phyloP scores from a whole-genome alignment of 495 filamentous ascomycete species.

The Hypoxylon fragiforme region DNA sequence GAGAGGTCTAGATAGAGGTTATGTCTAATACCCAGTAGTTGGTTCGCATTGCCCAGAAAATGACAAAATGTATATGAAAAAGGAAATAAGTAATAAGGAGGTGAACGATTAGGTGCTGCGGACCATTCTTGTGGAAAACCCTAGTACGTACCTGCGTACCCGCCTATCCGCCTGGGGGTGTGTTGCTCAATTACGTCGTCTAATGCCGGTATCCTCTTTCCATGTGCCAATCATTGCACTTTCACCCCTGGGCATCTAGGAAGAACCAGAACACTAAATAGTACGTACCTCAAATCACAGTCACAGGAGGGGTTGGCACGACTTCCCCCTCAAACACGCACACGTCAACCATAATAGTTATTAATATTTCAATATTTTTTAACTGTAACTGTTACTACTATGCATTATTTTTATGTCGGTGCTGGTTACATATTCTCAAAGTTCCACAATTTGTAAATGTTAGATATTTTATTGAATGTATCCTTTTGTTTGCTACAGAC shows the following conservation, averaged over 20 bases:
- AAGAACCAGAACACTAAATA: conserved; percentile 4
- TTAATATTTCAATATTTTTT: too few species aligned
- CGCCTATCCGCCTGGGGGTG: conserved; percentile 18
- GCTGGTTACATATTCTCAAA: too few species aligned
- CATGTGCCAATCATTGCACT: conserved; percentile 25
- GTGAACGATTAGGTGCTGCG: neutral
- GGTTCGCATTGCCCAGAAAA: too few species aligned
- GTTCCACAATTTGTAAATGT: too few species aligned
- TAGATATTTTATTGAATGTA: too few species aligned
- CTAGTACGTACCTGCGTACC: conserved; percentile 7
- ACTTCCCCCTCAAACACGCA: conserved; percentile 13
- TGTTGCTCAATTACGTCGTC: conserved; percentile 24
- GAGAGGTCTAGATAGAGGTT: too few species aligned
- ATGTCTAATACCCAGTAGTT: too few species aligned
- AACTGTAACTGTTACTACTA: too few species aligned
- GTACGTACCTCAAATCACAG: neutral
- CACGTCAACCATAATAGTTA: conserved; percentile 12
- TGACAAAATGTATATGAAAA: conserved; percentile 1
- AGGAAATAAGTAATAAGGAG: conserved; percentile 21
- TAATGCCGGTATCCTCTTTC: conserved; percentile 20
- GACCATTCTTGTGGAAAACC: neutral
- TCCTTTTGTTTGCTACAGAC: too few species aligned
- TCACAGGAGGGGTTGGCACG: conserved; percentile 13
- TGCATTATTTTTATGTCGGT: too few species aligned
- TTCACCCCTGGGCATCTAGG: conserved; percentile 20